A percentile compares a stretch with the other conserved stretches of the same genome.
Conservation (phyloP, 2,329 filamentous ascomycete genomes). For the Scytalidium lignicola region DNA sequence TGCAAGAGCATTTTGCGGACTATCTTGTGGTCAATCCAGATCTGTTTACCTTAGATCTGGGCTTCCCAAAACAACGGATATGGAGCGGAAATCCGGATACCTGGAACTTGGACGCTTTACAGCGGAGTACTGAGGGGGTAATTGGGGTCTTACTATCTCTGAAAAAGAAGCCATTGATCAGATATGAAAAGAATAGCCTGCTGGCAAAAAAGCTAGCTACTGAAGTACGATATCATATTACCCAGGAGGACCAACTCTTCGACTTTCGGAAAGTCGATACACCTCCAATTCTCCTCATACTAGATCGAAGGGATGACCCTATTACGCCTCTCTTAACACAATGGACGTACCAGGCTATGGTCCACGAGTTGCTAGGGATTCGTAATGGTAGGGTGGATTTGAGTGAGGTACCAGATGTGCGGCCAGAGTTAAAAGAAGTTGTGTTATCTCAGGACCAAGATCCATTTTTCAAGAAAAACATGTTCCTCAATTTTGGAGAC, state of each 20-base stretch:
- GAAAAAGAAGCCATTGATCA: constrained; percentile 94
- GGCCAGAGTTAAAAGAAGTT: constrained; percentile 86
- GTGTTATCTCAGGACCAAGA: constrained; percentile 96
- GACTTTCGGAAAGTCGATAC: constrained; percentile 95
- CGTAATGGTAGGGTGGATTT: constrained; percentile 92
- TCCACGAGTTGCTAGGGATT: constrained; percentile 91
- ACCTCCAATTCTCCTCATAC: constrained; percentile 81
- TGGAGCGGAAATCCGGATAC: constrained; percentile 79
- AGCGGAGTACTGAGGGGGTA: constrained; percentile 80
- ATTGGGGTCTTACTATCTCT: constrained; percentile 79
- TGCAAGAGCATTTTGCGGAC: constrained; percentile 96
- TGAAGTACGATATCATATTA: constrained; percentile 87
- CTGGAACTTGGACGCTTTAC: constrained; percentile 87
- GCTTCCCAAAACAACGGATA: constrained; percentile 67
- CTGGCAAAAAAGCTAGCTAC: constrained; percentile 89
- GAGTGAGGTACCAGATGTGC: constrained; percentile 74
- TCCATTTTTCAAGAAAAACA: constrained; percentile 98
- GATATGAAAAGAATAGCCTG: constrained; percentile 87
- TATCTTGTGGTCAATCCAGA: constrained; percentile 95
- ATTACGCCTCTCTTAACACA: constrained; percentile 92
- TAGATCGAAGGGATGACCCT: constrained; percentile 90
- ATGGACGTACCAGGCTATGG: constrained; percentile 99
- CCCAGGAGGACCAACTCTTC: constrained; percentile 93
- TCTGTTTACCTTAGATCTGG: constrained; percentile 74
- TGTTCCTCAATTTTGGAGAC: constrained; percentile 97